phyloP scores from a whole-genome alignment of 2,329 filamentous ascomycete genomes.

The Xylaria sp. region DNA sequence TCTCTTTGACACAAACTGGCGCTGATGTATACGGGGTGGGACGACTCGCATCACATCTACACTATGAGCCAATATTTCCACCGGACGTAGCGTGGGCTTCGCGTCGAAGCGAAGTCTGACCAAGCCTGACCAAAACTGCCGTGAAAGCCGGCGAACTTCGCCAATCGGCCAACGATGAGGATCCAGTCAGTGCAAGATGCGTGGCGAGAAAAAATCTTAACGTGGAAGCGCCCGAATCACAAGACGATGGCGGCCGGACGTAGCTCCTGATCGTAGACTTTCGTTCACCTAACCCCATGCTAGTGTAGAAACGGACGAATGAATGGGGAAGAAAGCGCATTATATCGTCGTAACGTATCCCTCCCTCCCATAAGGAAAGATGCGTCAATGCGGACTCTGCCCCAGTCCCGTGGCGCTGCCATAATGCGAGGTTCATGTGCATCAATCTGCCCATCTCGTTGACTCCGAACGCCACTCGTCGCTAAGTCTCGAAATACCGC shows the following conservation, averaged over 20 bases:
- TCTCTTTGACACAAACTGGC: slow-evolving; percentile 23
- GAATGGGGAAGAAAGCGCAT: slow-evolving; percentile 20
- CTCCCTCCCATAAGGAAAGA: slow-evolving; percentile 46
- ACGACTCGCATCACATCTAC: slow-evolving; percentile 6
- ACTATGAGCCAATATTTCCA: slow-evolving; percentile 6
- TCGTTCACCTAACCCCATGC: slow-evolving; percentile 1
- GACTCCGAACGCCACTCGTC: slow-evolving; percentile 77
- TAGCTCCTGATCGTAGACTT: slow-evolving; percentile 18
- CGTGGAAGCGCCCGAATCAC: slow-evolving; percentile 6
- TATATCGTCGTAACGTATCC: slow-evolving; percentile 3
- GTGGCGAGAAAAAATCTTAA: not conserved
- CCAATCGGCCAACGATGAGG: not conserved
- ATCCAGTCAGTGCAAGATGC: not conserved
- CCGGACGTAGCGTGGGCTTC: slow-evolving; percentile 3
- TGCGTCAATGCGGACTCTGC: slow-evolving; percentile 68
- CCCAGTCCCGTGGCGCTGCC: slow-evolving; percentile 73
- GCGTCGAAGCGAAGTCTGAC: not conserved
- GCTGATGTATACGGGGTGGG: slow-evolving; percentile 18
- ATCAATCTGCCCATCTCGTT: slow-evolving; percentile 58
- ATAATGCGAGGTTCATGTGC: slow-evolving; percentile 63
- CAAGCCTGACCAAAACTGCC: not conserved
- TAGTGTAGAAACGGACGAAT: slow-evolving; percentile 14
- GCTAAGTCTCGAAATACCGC: slow-evolving; percentile 69
- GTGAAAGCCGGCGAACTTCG: not conserved
- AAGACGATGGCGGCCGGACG: slow-evolving; percentile 20